Base-by-base conservation (phyloP, 73 alveolate species). In the Uronychia setigera region DNA sequence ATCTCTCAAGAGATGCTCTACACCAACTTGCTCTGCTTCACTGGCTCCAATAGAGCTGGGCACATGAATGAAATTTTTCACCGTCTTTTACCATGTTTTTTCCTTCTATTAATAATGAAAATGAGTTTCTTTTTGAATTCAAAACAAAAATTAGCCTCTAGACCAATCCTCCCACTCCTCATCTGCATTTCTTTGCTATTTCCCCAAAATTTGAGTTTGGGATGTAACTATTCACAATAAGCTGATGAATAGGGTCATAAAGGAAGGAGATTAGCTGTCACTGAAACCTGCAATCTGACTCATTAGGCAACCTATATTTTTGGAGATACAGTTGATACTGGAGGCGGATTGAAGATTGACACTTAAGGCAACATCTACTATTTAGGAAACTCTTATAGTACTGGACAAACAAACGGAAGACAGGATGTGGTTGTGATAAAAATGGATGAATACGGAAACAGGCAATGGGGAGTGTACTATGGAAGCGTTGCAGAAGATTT, bases 1-100 rank as follows among this genome's bases (percentile, higher is more conserved):
- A 92, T 98, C 99, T 79, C 99, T 97, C 60, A 98, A 93, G 79
- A 98, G 91, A 88, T 98, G 99, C 93, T 98, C 99, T 32, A 98
- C 99, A 27, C 99, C 99, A 1, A 98, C 99, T 91, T 98, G 99
- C 82, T 98, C 99, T 1, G 99, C 99, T 89, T 98, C 98, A 30
- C 97, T 80, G 27, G 99, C 98, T 81, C 96, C 99, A 33, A 97
- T 96, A 35, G 97, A 67, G 26, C 99, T 87, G 33, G 96, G 96
- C 58, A 97, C 84, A 82, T 97, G 99, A 33, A 93, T 91, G 92
- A 98, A 96, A 77, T 93, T 91, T 85, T 94, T 91, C 82, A 94
- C 89, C n/a, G n/a, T n/a, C n/a, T n/a, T n/a, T n/a, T n/a, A n/a
- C n/a, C n/a, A n/a, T n/a, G n/a, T n/a, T n/a, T n/a, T n/a, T n/a